Percentiles rank a stretch among this genome's conserved stretches.
phyloP scores from a whole-genome alignment of 2,329 filamentous ascomycete genomes.

The Ascochyta clinopodiicola region DNA sequence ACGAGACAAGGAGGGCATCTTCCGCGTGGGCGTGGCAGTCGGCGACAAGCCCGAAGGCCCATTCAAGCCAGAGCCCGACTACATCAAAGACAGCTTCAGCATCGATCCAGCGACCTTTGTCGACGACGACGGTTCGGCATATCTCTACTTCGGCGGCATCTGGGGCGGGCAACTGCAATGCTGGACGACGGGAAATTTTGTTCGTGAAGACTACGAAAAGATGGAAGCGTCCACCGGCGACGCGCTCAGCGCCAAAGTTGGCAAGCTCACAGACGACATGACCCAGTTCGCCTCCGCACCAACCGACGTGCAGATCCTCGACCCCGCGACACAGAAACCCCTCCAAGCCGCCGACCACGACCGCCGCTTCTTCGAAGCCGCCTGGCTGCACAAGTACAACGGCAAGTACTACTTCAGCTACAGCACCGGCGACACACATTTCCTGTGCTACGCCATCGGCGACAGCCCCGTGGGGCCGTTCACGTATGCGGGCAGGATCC shows the following conservation, averaged over 20 bases:
- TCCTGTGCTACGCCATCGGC: slow-evolving; percentile 71
- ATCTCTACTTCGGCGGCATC: slow-evolving; percentile 78
- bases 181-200: slow-evolving; percentile 69
- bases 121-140: slow-evolving; percentile 69
- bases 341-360: slow-evolving; percentile 73
- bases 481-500: slow-evolving; percentile 71
- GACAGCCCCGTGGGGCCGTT: slow-evolving; percentile 73
- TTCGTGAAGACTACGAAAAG: slow-evolving; percentile 45
- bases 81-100: slow-evolving; percentile 73
- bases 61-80: slow-evolving; percentile 68
- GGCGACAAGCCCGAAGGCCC: slow-evolving; percentile 70
- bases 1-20: slow-evolving; percentile 71
- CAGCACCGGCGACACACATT: slow-evolving; percentile 80
- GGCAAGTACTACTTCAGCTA: slow-evolving; percentile 78
- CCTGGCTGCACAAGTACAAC: slow-evolving; percentile 77
- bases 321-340: slow-evolving; percentile 61
- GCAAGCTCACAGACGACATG: slow-evolving; percentile 70
- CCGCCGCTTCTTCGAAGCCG: slow-evolving; percentile 78
- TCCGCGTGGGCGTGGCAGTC: slow-evolving; percentile 76
- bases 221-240: slow-evolving; percentile 46
- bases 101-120: slow-evolving; percentile 81
- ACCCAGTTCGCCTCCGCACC: slow-evolving; percentile 63
- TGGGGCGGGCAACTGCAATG: slow-evolving; percentile 85
- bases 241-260: slow-evolving; percentile 72
- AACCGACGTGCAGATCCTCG: slow-evolving; percentile 69